phyloP scores from a whole-genome alignment of 1,284 basidiomycete genomes.

The Ganoderma lucidum region DNA sequence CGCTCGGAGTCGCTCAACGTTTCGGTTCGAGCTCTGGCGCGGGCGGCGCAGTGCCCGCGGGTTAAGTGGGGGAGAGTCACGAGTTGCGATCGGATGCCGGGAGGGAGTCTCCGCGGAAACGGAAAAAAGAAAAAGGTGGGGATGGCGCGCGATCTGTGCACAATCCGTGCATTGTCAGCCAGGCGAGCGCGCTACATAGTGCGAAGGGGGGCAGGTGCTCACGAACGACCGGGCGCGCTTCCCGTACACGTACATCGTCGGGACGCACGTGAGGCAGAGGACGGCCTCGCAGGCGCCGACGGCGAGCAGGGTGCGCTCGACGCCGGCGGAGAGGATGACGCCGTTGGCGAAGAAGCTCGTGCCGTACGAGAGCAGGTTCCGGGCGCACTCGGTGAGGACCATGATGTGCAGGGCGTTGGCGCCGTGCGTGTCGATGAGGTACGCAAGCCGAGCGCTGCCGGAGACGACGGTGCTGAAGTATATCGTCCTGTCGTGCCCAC shows the following conservation, averaged over 20 bases:
- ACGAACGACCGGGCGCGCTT: slow-evolving; percentile 46
- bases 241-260: slow-evolving; percentile 50
- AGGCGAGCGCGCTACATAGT: too few species aligned
- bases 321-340: slow-evolving; percentile 48
- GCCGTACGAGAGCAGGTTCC: slow-evolving; percentile 55
- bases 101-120: too few species aligned
- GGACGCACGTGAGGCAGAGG: slow-evolving; percentile 48
- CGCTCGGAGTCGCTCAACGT: too few species aligned
- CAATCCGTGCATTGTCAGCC: too few species aligned
- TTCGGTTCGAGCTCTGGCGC: too few species aligned
- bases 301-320: slow-evolving; percentile 48
- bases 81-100: too few species aligned
- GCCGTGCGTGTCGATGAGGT: slow-evolving; percentile 53
- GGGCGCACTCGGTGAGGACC: slow-evolving; percentile 52
- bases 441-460: slow-evolving; percentile 34
- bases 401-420: slow-evolving; percentile 51
- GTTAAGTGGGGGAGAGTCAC: too few species aligned
- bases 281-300: slow-evolving; percentile 48
- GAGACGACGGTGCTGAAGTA: slow-evolving; percentile 47
- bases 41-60: too few species aligned
- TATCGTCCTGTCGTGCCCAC: slow-evolving; percentile 31
- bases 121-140: too few species aligned
- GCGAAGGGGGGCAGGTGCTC: too few species aligned
- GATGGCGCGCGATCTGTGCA: too few species aligned
- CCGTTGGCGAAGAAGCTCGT: slow-evolving; percentile 56